Evolutionary conservation across 495 filamentous ascomycete genomes (phyloP), one percentile per base, ranked within the genome.

Genomic region (Poronia punctata): DNA sequence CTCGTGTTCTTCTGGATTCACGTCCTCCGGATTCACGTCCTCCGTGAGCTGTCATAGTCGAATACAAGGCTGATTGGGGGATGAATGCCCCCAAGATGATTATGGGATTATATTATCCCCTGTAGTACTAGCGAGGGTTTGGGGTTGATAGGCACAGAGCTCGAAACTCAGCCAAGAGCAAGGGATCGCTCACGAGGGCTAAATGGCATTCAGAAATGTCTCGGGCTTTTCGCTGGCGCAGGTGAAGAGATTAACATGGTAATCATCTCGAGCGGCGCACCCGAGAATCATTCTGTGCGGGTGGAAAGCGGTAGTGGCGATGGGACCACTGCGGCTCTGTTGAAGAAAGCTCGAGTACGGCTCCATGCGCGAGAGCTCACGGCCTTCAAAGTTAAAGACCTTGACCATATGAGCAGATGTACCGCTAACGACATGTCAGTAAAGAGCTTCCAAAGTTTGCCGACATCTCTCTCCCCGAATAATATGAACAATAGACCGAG

Each of bases 251-350:
- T 84, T 88, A 45, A 89, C 71, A 49, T 85, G 75, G 35, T 79
- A 74, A 48, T 86, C 82, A 7, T 80, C 77, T 7, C 79, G 65
- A 7, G 83, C 86, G 0, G 87, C 82, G 44, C 81, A 88, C 14
- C 87, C 92, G 35, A 99, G 68, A 61, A 97, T 75, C 68, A 94
- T 92, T 12, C 85, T 80, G 55, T 99, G 92, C 3, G 92, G 92
- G 62, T 99, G 92, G 71, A 97, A 99, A 0, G 88, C 83, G 3
- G 90, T 90, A 28, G 82, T 67, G n/a, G 86, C 74, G 35, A 97
- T 93, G 1, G 93, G 83, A 1, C 82, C 72, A 25, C 78, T 76
- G 35, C 83, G 80, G 42, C 80, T 83, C 46, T 84, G 78, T 28
- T 87, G 80, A 4, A 95, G 70, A 69, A 95, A 94, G 52, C 82